Percentiles rank a stretch among this genome's conserved stretches.
Conservation (phyloP, 2,329 filamentous ascomycete genomes). For the Aureobasidium sp. region DNA sequence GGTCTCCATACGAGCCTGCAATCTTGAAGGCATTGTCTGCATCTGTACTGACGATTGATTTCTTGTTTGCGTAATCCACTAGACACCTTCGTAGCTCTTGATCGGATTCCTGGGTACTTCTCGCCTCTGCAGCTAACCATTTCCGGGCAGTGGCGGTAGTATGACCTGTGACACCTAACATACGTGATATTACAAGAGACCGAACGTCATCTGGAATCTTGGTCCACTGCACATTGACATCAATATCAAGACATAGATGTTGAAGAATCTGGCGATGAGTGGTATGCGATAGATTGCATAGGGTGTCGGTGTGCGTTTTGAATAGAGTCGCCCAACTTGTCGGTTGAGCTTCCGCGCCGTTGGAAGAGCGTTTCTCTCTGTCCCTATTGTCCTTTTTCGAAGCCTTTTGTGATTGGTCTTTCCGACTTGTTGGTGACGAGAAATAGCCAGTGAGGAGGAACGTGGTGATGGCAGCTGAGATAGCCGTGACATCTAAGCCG, state of each 20-base stretch:
- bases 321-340: background rate
- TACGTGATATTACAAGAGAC: slow-evolving; percentile 12
- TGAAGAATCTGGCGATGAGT: slow-evolving; percentile 12
- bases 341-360: too few relatives aligned
- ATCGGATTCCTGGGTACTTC: slow-evolving; percentile 2
- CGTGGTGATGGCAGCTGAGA: slow-evolving; percentile 13
- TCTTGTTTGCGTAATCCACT: background rate
- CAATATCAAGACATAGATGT: slow-evolving; percentile 12
- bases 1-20: background rate
- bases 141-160: background rate
- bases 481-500: slow-evolving; percentile 9
- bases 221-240: slow-evolving; percentile 13
- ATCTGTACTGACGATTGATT: background rate
- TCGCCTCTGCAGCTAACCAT: slow-evolving; percentile 11
- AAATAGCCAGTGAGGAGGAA: slow-evolving; percentile 15
- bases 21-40: background rate
- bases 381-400: too few relatives aligned
- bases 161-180: slow-evolving; percentile 6
- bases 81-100: background rate
- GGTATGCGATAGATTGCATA: slow-evolving; percentile 10
- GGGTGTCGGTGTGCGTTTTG: background rate
- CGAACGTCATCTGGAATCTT: slow-evolving; percentile 13
- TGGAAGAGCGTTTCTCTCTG: background rate
- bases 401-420: background rate
- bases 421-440: background rate